Evolutionary conservation across 106 monocot genomes (phyloP).

Genomic region (Alisma plantagoaquatica): DNA sequence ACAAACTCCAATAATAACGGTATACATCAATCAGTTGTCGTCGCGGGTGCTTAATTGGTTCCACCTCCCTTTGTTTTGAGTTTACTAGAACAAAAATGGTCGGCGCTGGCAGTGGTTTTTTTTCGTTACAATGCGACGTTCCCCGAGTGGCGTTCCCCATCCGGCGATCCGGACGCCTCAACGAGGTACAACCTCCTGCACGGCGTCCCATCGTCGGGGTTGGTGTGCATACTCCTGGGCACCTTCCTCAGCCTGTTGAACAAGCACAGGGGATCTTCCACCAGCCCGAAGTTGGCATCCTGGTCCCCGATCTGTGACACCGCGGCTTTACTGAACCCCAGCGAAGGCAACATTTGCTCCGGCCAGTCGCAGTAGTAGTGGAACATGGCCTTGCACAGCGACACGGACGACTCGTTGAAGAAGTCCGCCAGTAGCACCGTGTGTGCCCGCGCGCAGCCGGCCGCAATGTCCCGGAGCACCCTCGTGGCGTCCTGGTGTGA

Average conservation of each 20-base stretch:
- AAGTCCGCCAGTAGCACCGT: constrained; percentile 79
- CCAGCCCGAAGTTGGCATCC: constrained; percentile 72
- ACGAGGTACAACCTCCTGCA: constrained; percentile 75
- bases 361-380: constrained; percentile 82
- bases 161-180: constrained; percentile 47
- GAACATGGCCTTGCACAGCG: constrained; percentile 43
- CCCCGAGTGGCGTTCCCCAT: no score
- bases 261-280: constrained; percentile 64
- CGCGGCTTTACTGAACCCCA: constrained; percentile 49
- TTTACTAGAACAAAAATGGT: no score
- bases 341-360: constrained; percentile 49
- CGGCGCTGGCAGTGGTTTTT: no score
- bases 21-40: no score
- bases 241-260: constrained; percentile 63
- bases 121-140: no score
- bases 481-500: constrained; percentile 53
- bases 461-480: constrained; percentile 59
- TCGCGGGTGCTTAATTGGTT: no score
- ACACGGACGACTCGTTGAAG: constrained; percentile 60
- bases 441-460: constrained; percentile 13
- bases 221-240: constrained; percentile 49
- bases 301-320: constrained; percentile 81
- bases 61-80: no score
- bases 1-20: no score
- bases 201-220: constrained; percentile 78